A percentile compares a stretch with the other conserved stretches of the same genome.
Evolutionary conservation across 225 moss, liverwort and hornwort species (phyloP).

Genomic region (Pleurozium schreberi): DNA sequence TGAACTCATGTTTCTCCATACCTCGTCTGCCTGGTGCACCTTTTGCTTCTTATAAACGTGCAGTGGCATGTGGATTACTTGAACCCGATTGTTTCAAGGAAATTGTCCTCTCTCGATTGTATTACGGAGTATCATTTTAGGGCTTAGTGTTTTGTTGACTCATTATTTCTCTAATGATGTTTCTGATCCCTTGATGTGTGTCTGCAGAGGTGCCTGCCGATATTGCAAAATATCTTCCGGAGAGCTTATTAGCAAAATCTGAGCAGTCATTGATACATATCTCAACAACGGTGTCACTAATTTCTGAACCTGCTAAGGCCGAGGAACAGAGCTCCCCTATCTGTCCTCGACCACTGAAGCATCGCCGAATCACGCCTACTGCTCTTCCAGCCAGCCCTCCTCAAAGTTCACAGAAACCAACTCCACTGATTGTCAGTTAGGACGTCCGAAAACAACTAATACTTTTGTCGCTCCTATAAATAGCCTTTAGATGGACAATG

Average conservation of each 20-base stretch:
- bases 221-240: constrained; percentile 31
- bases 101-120: neutral
- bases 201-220: constrained; percentile 26
- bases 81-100: neutral
- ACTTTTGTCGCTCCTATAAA: neutral
- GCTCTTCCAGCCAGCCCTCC: constrained; percentile 10
- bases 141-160: neutral
- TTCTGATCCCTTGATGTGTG: neutral
- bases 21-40: neutral
- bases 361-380: constrained; percentile 43
- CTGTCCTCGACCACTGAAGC: constrained; percentile 48
- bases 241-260: constrained; percentile 2
- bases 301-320: neutral
- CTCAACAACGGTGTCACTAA: neutral
- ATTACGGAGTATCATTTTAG: neutral
- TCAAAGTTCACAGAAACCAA: constrained; percentile 4
- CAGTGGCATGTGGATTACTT: neutral
- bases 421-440: neutral
- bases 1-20: neutral
- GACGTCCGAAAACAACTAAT: too few species aligned
- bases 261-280: neutral
- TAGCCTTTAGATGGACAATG: neutral
- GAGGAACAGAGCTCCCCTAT: neutral
- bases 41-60: neutral
- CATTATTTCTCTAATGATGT: neutral